Evolutionary conservation across 1,139 yeast genomes (phyloP).

Genomic region (Hanseniaspora gamundiae): DNA sequence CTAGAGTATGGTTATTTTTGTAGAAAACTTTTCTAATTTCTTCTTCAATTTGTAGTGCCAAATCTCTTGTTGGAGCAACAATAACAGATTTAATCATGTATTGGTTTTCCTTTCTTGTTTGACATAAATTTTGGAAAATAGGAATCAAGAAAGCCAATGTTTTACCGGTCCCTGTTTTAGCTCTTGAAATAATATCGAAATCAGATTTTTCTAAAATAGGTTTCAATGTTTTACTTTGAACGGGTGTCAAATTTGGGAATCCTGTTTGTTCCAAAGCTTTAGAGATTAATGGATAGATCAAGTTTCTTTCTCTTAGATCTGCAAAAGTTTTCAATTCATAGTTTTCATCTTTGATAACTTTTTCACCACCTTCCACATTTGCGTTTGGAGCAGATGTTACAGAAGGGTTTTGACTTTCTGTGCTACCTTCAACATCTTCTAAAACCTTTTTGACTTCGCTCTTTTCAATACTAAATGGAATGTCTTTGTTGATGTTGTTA

Average conservation of each 20-base stretch:
- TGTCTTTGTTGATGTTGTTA: background rate
- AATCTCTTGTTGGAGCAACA: constrained; percentile 84
- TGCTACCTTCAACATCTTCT: too few species aligned
- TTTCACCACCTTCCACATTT: background rate
- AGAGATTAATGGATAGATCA: constrained; percentile 15
- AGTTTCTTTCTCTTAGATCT: constrained; percentile 17
- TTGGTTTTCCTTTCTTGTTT: constrained; percentile 21
- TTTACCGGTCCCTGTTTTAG: constrained; percentile 94
- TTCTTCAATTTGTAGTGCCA: constrained; percentile 71
- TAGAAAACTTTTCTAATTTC: constrained; percentile 43
- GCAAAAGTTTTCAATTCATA: constrained; percentile 12
- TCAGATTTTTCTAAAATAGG: constrained; percentile 47
- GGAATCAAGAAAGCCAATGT: constrained; percentile 84
- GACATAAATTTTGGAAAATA: constrained; percentile 44
- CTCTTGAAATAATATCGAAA: constrained; percentile 67
- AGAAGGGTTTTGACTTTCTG: background rate
- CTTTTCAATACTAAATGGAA: too few species aligned
- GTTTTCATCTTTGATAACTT: background rate
- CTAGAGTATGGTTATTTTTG: constrained; percentile 20
- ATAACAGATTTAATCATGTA: constrained; percentile 45
- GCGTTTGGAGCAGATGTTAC: background rate
- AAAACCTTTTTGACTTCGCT: background rate
- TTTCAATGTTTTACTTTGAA: constrained; percentile 60
- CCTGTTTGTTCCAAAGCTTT: constrained; percentile 32
- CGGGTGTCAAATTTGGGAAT: constrained; percentile 53